Percentiles rank a stretch among this genome's conserved stretches.
These are phyloP conservation scores for Symbiodinium natans DNA, from an alignment of 73 alveolate species.

Conservation along the genomic window DNA sequence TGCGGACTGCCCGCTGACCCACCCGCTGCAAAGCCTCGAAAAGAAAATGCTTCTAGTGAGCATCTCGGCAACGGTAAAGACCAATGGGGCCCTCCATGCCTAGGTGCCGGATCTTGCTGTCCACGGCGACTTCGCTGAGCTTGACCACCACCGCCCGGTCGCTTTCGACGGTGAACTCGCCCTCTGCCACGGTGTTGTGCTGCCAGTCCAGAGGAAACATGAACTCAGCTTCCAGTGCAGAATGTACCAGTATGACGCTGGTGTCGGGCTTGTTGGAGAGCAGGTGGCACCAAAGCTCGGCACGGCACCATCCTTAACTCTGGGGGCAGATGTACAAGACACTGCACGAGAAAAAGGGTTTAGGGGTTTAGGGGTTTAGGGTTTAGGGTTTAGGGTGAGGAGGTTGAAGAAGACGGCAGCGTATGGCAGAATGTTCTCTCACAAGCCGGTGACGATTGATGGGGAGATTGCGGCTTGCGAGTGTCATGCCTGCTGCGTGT, in stretches of 20 bases:
- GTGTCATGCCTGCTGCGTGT: too few relatives aligned
- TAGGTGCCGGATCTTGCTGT: slow-evolving; percentile 4
- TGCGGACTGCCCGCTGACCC: too few relatives aligned
- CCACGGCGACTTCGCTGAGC: background rate
- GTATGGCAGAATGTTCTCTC: too few relatives aligned
- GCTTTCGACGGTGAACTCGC: slow-evolving; percentile 7
- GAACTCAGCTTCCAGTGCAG: background rate
- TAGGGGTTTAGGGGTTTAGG: too few relatives aligned
- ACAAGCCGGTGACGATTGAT: too few relatives aligned
- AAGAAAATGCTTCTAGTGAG: too few relatives aligned
- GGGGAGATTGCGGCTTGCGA: too few relatives aligned
- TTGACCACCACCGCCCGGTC: background rate
- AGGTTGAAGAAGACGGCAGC: too few relatives aligned
- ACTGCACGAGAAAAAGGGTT: too few relatives aligned
- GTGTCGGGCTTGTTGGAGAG: slow-evolving; percentile 13
- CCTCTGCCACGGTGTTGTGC: background rate
- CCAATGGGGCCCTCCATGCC: background rate
- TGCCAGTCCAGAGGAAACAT: slow-evolving; percentile 25
- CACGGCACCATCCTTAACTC: slow-evolving; percentile 1
- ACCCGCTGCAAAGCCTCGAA: too few relatives aligned
- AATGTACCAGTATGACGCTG: background rate
- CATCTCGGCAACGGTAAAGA: background rate
- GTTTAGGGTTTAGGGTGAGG: too few relatives aligned
- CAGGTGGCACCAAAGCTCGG: background rate
- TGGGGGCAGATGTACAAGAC: too few relatives aligned